phyloP scores from a whole-genome alignment of 1,284 basidiomycete genomes.

The Marasmius oreades region DNA sequence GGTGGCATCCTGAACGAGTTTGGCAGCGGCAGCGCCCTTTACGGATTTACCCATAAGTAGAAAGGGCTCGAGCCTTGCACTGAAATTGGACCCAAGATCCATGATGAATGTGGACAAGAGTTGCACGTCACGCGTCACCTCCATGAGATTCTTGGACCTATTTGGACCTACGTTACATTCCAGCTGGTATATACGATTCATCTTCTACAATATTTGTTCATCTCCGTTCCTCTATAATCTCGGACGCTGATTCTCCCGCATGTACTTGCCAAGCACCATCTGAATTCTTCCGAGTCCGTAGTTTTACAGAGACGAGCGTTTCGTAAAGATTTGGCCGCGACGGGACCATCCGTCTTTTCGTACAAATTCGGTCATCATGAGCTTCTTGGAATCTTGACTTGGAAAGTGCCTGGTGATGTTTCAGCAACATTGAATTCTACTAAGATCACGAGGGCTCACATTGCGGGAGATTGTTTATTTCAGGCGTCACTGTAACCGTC shows the following conservation, averaged over 20 bases:
- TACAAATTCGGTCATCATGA: slow-evolving; percentile 16
- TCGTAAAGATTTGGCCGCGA: too few species aligned
- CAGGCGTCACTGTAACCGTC: slow-evolving; percentile 64
- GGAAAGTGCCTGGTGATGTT: slow-evolving; percentile 62
- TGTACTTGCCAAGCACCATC: too few species aligned
- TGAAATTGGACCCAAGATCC: slow-evolving; percentile 53
- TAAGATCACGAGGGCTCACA: slow-evolving; percentile 49
- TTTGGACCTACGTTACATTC: neutral
- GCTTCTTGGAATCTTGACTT: slow-evolving; percentile 72
- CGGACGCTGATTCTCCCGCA: too few species aligned
- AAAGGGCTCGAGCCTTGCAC: slow-evolving; percentile 79
- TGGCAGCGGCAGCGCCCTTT: slow-evolving; percentile 88
- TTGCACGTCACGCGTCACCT: neutral
- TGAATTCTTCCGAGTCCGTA: too few species aligned
- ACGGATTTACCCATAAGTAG: slow-evolving; percentile 86
- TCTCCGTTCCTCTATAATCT: too few species aligned
- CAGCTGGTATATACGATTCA: too few species aligned
- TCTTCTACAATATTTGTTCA: too few species aligned
- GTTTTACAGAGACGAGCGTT: too few species aligned
- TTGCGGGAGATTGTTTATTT: slow-evolving; percentile 79
- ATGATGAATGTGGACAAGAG: slow-evolving; percentile 24
- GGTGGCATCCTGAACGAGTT: slow-evolving; percentile 83
- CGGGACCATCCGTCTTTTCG: too few species aligned
- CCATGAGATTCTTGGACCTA: neutral
- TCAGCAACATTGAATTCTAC: neutral